These are phyloP conservation scores for Amanita rimosa DNA, from an alignment of 768 basidiomycete genomes.

Conservation along the genomic window DNA sequence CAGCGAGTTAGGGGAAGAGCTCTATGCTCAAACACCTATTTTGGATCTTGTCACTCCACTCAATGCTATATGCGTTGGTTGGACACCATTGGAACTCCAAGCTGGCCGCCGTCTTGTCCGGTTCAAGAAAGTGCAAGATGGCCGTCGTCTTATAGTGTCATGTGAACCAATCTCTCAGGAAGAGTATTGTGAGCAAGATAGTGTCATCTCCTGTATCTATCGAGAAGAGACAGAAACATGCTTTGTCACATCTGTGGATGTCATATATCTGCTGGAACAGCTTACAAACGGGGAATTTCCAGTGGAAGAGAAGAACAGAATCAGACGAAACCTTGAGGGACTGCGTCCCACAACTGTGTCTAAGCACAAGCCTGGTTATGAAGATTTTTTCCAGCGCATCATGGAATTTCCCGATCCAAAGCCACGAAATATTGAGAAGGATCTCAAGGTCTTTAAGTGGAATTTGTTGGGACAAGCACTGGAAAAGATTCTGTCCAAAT, in stretches of 20 bases:
- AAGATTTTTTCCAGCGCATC: slow-evolving; percentile 88
- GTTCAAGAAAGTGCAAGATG: slow-evolving; percentile 71
- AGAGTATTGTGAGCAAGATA: slow-evolving; percentile 62
- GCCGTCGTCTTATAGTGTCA: slow-evolving; percentile 63
- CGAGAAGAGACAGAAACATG: slow-evolving; percentile 65
- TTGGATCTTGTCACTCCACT: slow-evolving; percentile 54
- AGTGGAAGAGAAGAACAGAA: slow-evolving; percentile 95
- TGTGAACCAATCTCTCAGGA: slow-evolving; percentile 68
- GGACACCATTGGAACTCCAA: slow-evolving; percentile 55
- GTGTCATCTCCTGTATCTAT: slow-evolving; percentile 93
- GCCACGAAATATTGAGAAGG: slow-evolving; percentile 95
- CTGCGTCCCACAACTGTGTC: slow-evolving; percentile 85
- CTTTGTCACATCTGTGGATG: slow-evolving; percentile 92
- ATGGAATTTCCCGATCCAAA: slow-evolving; percentile 95
- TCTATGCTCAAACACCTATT: slow-evolving; percentile 39
- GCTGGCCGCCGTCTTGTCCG: slow-evolving; percentile 77
- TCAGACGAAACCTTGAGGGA: slow-evolving; percentile 88
- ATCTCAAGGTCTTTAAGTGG: slow-evolving; percentile 85
- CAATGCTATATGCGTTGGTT: slow-evolving; percentile 40
- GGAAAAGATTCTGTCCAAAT: slow-evolving; percentile 78
- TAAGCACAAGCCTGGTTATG: slow-evolving; percentile 71
- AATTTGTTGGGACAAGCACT: slow-evolving; percentile 55
- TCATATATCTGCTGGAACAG: slow-evolving; percentile 84
- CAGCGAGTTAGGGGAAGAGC: slow-evolving; percentile 25
- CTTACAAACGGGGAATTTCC: slow-evolving; percentile 69